Evolutionary conservation across 2,329 filamentous ascomycete genomes (phyloP), one percentile per base, ranked within the genome.

Genomic region (Ceratocystis lukuohia): DNA sequence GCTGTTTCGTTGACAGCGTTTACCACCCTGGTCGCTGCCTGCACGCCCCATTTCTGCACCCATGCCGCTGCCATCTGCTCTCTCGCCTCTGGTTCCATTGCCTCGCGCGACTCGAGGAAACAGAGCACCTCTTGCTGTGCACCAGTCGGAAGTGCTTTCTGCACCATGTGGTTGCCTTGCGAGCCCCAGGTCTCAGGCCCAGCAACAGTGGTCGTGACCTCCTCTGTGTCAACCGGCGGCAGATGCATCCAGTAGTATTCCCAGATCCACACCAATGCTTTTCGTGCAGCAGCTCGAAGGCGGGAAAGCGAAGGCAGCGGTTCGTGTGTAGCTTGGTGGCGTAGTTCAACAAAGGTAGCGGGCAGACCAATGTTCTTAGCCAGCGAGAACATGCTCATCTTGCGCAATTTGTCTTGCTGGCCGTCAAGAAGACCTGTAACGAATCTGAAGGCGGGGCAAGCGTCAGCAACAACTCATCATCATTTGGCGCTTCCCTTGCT

Each of bases 311-410:
- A 86, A 0, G 92, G 92, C 66, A 96, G 78, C 73, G 91, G 88
- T 74, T 95, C 89, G 74, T 97, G 92, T 50, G 91, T 95, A 56
- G 89, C 89, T 76, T 95, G 89, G 74, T 96, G 92, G 59, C 92
- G 84, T 67, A 95, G 79, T 78, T 96, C 91, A 65, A 96, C 91
- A 75, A 96, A 95, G 0, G 88, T 87, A 0, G 87, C 84, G 0
- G 88, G 88, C 67, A 91, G 76, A 0, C 83, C 85, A 67, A 90
- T 83, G 48, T 80, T 84, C 74, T 83, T 85, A 68, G 87, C 88
- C 28, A 88, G 80, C 53, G 82, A 80, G 75, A 88, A 88, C 88
- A 91, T 91, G 75, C 81, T 87, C 77, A 82, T 82, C 77, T 84
- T 89, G 74, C 78, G 81, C 72, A 78, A 81, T 73, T 83, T 85